phyloP scores from a whole-genome alignment of 495 filamentous ascomycete species.

The Neurospora cerealis region DNA sequence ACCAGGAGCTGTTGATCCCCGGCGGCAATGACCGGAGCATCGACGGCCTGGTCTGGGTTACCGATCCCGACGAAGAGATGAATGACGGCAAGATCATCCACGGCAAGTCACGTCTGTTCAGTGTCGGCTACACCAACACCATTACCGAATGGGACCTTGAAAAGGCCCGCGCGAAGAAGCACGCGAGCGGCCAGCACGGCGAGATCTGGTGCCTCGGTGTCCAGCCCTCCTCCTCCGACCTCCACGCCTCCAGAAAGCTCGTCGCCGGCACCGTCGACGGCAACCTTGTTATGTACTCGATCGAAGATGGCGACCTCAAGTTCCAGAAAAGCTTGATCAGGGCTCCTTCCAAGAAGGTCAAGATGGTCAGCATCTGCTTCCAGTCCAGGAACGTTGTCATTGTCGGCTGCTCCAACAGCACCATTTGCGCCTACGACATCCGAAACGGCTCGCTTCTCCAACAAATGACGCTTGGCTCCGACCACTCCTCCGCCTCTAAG shows the following conservation, averaged over 20 bases:
- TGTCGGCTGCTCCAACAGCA: constrained; percentile 87
- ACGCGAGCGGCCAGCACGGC: constrained; percentile 85
- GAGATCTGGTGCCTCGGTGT: constrained; percentile 93
- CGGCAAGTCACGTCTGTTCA: constrained; percentile 82
- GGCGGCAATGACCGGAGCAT: constrained; percentile 82
- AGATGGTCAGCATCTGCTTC: constrained; percentile 83
- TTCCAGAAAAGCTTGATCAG: constrained; percentile 60
- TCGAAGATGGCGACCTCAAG: constrained; percentile 65
- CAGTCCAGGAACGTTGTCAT: constrained; percentile 73
- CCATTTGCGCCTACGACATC: constrained; percentile 81
- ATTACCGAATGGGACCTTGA: constrained; percentile 93
- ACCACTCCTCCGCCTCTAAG: constrained; percentile 61
- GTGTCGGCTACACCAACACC: constrained; percentile 84
- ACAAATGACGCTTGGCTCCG: constrained; percentile 76
- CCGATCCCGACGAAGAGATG: constrained; percentile 64
- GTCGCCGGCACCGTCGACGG: constrained; percentile 91
- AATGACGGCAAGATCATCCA: constrained; percentile 47
- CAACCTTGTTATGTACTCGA: constrained; percentile 74
- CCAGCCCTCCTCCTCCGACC: constrained; percentile 48
- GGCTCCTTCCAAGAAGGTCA: constrained; percentile 67
- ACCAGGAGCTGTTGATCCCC: constrained; percentile 74
- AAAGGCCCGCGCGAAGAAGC: constrained; percentile 60
- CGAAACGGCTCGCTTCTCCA: constrained; percentile 62
- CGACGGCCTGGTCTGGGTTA: constrained; percentile 88
- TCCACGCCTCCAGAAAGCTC: constrained; percentile 37